phyloP scores from a whole-genome alignment of 2,329 filamentous ascomycete genomes.

The Epicoccum nigrum region DNA sequence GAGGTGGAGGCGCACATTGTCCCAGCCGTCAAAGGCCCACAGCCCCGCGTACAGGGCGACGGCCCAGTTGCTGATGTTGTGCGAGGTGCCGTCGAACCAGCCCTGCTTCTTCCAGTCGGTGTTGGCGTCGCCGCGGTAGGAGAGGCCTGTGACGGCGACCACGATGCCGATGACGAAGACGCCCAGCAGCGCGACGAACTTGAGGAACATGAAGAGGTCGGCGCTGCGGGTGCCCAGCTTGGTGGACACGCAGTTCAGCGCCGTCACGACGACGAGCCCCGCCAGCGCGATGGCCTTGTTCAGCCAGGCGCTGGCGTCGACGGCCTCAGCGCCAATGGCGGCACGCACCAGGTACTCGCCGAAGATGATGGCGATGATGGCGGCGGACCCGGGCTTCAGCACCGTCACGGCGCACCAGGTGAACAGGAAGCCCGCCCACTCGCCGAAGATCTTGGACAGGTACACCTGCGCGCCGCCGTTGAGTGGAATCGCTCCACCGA shows the following conservation, averaged over 20 bases:
- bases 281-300: conserved; percentile 85
- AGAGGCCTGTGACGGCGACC: conserved; percentile 84
- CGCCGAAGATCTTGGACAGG: conserved; percentile 93
- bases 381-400: conserved; percentile 88
- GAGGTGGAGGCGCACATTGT: conserved; percentile 69
- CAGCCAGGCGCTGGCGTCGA: conserved; percentile 82
- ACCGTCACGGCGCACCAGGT: conserved; percentile 96
- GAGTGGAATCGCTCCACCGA: conserved; percentile 92
- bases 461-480: conserved; percentile 96
- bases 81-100: conserved; percentile 88
- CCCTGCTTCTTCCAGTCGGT: conserved; percentile 83
- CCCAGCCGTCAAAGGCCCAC: conserved; percentile 99
- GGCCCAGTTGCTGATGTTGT: conserved; percentile 83
- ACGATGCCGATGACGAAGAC: conserved; percentile 89
- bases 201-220: conserved; percentile 95
- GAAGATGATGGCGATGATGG: conserved; percentile 97
- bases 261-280: conserved; percentile 76
- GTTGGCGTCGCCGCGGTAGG: conserved; percentile 75
- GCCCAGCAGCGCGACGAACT: conserved; percentile 86
- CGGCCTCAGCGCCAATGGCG: conserved; percentile 82
- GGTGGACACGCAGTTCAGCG: conserved; percentile 90
- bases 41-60: conserved; percentile 93
- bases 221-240: conserved; percentile 84
- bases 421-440: conserved; percentile 90
- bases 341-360: conserved; percentile 95